These are phyloP conservation scores for Nigrospora oryzae DNA, from an alignment of 2,329 filamentous ascomycete genomes.

Conservation along the genomic window DNA sequence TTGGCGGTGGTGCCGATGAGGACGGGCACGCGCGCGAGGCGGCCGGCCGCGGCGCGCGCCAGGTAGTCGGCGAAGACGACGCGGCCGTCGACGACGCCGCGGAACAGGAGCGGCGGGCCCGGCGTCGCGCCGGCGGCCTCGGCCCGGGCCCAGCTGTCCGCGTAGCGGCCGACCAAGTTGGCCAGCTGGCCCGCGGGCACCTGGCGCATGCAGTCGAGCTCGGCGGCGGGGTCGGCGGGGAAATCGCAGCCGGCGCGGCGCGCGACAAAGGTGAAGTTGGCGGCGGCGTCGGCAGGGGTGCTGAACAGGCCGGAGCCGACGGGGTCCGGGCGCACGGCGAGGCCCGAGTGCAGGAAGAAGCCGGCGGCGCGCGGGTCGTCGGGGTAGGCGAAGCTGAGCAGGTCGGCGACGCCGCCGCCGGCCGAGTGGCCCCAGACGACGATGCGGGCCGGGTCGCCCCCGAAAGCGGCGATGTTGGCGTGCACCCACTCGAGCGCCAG, in stretches of 20 bases:
- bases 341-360: conserved; percentile 4
- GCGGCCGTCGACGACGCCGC: conserved; percentile 3
- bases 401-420: conserved; percentile 2
- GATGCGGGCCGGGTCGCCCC: conserved; percentile 15
- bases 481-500: conserved; percentile 26
- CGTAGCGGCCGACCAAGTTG: too few species aligned
- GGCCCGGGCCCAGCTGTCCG: too few species aligned
- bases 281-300: background rate
- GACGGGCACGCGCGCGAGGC: conserved; percentile 10
- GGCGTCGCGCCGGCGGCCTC: too few species aligned
- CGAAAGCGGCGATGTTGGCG: conserved; percentile 25
- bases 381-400: conserved; percentile 3
- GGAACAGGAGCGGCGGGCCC: background rate
- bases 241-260: background rate
- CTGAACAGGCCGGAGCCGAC: too few species aligned
- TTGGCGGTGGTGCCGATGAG: conserved; percentile 16
- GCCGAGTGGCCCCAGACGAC: conserved; percentile 8
- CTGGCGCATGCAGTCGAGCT: too few species aligned
- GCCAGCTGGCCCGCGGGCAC: too few species aligned
- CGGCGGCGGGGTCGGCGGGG: background rate
- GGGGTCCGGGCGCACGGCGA: background rate
- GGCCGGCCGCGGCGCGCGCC: conserved; percentile 2
- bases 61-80: conserved; percentile 6
- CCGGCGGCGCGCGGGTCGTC: conserved; percentile 1
- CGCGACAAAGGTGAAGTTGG: background rate